These are phyloP conservation scores for Gossypium ekmanianum DNA, from an alignment of 345 rosid genomes.

Conservation along the genomic window DNA sequence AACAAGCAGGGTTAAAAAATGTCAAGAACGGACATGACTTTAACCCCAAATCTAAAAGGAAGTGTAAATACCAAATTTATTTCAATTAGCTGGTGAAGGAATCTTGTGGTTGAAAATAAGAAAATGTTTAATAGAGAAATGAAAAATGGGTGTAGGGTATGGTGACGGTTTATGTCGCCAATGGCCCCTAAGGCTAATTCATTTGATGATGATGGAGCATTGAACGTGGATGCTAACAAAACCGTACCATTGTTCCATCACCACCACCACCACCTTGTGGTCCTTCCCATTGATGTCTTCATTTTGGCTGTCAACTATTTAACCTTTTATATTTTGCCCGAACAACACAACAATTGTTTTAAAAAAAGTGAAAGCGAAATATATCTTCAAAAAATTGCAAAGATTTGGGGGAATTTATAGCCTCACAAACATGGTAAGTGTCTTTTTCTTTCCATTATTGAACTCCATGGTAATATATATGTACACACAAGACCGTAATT, in stretches of 20 bases:
- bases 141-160: neutral
- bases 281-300: conserved; percentile 11
- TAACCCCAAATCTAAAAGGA: too few species aligned
- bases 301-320: neutral
- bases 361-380: neutral
- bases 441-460: neutral
- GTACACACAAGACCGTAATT: neutral
- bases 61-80: too few species aligned
- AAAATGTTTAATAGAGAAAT: neutral
- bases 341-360: neutral
- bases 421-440: conserved; percentile 40
- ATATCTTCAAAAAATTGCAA: conserved; percentile 2
- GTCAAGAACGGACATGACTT: accelerated
- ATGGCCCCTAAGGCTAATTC: neutral
- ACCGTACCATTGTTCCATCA: neutral
- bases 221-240: neutral
- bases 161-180: neutral
- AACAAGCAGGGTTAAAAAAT: too few species aligned
- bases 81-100: neutral
- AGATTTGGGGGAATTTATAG: conserved; percentile 30
- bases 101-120: neutral
- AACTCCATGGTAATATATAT: neutral
- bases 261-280: conserved; percentile 20
- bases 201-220: neutral
- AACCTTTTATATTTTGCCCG: too few species aligned